These are phyloP conservation scores for Acanthamoeba castellanii DNA, from an alignment of 208 protist species.

Conservation along the genomic window DNA sequence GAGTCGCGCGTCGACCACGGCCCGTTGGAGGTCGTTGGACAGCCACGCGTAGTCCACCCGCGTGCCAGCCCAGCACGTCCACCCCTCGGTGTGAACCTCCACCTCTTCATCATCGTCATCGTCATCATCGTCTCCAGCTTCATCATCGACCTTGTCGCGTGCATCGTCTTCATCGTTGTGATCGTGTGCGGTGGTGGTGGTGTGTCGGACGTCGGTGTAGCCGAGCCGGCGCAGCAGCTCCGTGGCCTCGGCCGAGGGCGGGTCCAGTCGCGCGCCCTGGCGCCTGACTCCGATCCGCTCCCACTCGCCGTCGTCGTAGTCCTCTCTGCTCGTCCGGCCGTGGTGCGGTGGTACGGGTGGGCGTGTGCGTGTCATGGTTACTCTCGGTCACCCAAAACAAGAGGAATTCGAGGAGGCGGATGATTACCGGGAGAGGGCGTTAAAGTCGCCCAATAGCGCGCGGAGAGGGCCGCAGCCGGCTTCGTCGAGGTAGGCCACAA, in stretches of 20 bases:
- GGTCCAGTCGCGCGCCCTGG: background rate
- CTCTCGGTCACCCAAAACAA: no score
- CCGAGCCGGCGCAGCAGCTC: background rate
- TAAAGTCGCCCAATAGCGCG: background rate
- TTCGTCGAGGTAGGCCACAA: background rate
- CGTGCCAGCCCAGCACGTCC: background rate
- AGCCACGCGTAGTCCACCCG: constrained; percentile 9
- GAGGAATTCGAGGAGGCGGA: no score
- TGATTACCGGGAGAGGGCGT: background rate
- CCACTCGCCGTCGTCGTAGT: background rate
- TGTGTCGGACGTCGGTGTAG: background rate
- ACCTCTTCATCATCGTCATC: background rate
- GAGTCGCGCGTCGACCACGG: background rate
- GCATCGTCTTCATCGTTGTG: background rate
- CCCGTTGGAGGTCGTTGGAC: background rate
- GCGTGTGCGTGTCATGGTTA: no score
- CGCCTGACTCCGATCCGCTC: background rate
- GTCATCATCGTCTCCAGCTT: background rate
- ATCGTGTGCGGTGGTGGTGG: no score
- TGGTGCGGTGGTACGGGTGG: background rate
- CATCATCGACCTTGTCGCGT: background rate
- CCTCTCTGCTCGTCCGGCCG: background rate
- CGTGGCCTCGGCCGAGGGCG: background rate
- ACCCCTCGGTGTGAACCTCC: background rate
- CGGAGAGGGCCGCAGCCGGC: background rate